Evolutionary conservation across 768 basidiomycete genomes (phyloP).

Genomic region (Gymnopilus dilepis): DNA sequence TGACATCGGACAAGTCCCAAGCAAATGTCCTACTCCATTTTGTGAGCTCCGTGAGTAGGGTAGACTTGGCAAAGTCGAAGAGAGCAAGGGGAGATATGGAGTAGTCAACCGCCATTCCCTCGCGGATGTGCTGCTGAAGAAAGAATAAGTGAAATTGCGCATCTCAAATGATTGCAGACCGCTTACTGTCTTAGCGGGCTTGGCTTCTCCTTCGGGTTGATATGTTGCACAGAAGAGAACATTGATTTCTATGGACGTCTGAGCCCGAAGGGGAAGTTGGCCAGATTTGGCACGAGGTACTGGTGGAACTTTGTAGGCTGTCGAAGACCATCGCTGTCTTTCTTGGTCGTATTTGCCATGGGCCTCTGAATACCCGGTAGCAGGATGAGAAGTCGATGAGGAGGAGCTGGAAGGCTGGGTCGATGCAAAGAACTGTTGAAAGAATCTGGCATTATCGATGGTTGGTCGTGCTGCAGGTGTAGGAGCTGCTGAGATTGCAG

Average conservation of each 20-base stretch:
- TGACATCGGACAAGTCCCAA: conserved; percentile 1
- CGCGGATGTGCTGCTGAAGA: background rate
- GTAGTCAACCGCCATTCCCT: background rate
- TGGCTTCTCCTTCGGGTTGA: background rate
- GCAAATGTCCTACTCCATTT: background rate
- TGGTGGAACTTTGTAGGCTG: background rate
- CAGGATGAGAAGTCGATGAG: background rate
- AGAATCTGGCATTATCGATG: background rate
- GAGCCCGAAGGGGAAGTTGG: background rate
- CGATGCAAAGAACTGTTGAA: background rate
- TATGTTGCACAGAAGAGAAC: background rate
- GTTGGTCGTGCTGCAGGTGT: background rate
- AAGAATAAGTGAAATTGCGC: background rate
- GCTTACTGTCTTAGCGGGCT: background rate
- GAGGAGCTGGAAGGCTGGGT: background rate
- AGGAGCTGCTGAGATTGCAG: background rate
- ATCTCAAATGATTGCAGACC: background rate
- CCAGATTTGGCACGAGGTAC: background rate
- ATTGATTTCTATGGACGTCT: background rate
- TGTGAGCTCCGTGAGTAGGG: background rate
- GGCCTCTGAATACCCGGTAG: background rate
- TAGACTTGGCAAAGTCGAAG: background rate
- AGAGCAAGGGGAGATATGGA: background rate
- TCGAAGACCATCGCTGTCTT: background rate
- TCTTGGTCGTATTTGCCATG: background rate